Evolutionary conservation across 169 alveolate species (phyloP), one percentile per base, ranked within the genome.

Genomic region (Cryptosporidium bovis): DNA sequence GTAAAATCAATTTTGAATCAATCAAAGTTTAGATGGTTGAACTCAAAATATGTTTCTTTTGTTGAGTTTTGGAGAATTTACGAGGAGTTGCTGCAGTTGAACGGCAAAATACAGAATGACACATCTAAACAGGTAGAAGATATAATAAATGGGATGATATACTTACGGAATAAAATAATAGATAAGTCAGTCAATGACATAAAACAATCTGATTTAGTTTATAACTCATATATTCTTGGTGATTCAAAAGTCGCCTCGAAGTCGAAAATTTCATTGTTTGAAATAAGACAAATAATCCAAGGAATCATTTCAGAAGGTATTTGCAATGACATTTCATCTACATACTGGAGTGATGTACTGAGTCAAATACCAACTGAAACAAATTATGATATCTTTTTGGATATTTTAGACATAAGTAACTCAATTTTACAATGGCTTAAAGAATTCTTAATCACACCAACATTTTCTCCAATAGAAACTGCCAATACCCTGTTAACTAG

Each of bases 301-400:
- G 77, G 58, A 46, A 77, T 77, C 15, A 40, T 77, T 24, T 77
- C 87, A 33, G 64, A 77, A 5, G 24, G 55, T 36, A 60, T 58
- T 77, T 60, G 60, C 24, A 77, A 60, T 48, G 87, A 77, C 3
- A 55, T 36, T 55, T 58, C 87, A 60, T 60, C 87, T 60, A 46
- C 64, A n/a, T 77, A 77, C 40, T 77, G 87, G 87, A 40, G 64
- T 24, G 87, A 77, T 77, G 87, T 77, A 10, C 36, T 77, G 33
- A 77, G 31, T 18, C 87, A 77, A 36, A 60, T 77, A 77, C 71
- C 77, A 1, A 36, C n/a, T n/a, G 87, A 77, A 12, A 36, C 10
- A 51, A 48, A 77, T 53, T 36, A 48, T 20, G 55, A 36, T 55
- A 55, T 77, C 40, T 44, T 33, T 50, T 40, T 77, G 24, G 77